These are phyloP conservation scores for Alternaria hordeiaustralica DNA, from an alignment of 2,329 filamentous ascomycete species.

Conservation along the genomic window DNA sequence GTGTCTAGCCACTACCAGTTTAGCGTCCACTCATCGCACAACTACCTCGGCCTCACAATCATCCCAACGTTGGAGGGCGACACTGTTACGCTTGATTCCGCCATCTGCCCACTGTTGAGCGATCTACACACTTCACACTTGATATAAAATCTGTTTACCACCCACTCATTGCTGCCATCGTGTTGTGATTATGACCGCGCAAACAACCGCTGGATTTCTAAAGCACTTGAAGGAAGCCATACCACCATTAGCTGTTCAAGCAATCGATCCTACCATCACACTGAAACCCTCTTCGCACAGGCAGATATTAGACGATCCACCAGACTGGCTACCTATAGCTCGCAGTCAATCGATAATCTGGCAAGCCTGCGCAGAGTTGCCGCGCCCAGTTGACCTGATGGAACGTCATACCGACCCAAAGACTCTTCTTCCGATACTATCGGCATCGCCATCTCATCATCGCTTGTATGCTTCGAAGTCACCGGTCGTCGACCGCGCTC, in stretches of 20 bases:
- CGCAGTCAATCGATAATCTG: background rate
- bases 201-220: background rate
- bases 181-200: background rate
- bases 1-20: background rate
- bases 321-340: background rate
- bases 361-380: background rate
- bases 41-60: background rate
- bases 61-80: background rate
- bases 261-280: background rate
- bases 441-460: background rate
- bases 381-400: background rate
- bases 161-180: background rate
- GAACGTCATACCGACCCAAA: background rate
- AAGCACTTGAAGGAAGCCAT: background rate
- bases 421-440: background rate
- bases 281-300: background rate
- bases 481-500: background rate
- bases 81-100: background rate
- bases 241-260: background rate
- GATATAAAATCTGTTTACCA: background rate
- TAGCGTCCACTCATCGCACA: background rate
- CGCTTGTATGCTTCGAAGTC: background rate
- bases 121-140: background rate
- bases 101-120: background rate
- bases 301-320: background rate